phyloP scores from a whole-genome alignment of 306 rosid species.

The Leucaena leucocephala region DNA sequence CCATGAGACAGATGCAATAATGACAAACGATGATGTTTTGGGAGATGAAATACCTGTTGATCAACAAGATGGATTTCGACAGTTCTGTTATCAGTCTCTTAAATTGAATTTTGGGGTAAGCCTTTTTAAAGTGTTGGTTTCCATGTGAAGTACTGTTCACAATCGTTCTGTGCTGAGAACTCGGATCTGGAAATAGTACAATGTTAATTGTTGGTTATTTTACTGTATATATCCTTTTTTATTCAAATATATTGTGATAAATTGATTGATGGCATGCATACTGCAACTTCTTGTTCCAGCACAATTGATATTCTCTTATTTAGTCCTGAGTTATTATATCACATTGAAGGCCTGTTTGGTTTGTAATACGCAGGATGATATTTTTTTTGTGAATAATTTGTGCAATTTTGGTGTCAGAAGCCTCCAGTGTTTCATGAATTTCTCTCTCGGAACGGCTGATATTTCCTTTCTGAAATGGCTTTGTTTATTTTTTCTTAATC shows the following conservation, averaged over 20 bases:
- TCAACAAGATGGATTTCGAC: constrained; percentile 86
- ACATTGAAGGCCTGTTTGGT: neutral
- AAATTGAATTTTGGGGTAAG: constrained; percentile 80
- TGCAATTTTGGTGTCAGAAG: neutral
- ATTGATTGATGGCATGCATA: constrained; percentile 19
- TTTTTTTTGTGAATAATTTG: constrained; percentile 6
- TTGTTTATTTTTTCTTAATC: constrained; percentile 14
- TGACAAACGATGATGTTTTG: constrained; percentile 97
- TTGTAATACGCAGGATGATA: constrained; percentile 12
- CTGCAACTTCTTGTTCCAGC: constrained; percentile 12
- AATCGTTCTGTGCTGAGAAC: constrained; percentile 10
- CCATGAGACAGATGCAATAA: constrained; percentile 52
- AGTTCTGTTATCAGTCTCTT: constrained; percentile 90
- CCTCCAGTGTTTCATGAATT: neutral
- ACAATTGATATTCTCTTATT: neutral
- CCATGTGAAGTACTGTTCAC: neutral
- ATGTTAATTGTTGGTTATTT: constrained; percentile 12
- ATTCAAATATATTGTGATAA: constrained; percentile 26
- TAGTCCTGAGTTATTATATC: constrained; percentile 12
- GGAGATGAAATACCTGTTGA: constrained; percentile 98
- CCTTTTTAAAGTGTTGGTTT: constrained; percentile 27
- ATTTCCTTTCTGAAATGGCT: neutral
- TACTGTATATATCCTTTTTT: constrained; percentile 13
- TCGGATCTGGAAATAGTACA: neutral
- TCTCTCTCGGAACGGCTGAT: neutral